Evolutionary conservation across 176 grass and related monocot genomes (phyloP).

Genomic region (Pontederia crassipes): DNA sequence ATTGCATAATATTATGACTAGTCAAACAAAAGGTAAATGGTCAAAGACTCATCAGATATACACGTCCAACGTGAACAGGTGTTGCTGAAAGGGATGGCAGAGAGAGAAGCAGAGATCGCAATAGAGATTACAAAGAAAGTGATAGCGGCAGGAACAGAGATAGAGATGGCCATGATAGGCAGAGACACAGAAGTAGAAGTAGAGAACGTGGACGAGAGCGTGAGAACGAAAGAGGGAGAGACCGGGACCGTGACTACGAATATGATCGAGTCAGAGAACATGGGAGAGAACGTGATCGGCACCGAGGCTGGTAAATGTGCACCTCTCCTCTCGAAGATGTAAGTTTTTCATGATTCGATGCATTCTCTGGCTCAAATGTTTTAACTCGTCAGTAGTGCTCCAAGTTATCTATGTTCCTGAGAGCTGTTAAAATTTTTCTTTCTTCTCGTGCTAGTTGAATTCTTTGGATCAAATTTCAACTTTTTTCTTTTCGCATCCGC

Average conservation of each 20-base stretch:
- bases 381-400: too few species aligned
- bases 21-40: not conserved
- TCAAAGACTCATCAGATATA: not conserved
- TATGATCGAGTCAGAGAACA: conserved; percentile 14
- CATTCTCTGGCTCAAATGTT: too few species aligned
- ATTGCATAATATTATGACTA: not conserved
- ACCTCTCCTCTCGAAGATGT: too few species aligned
- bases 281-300: conserved; percentile 14
- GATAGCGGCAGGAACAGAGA: conserved; percentile 38
- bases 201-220: conserved; percentile 39
- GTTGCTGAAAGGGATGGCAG: conserved; percentile 27
- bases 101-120: conserved; percentile 38
- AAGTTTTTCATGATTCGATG: too few species aligned
- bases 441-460: too few species aligned
- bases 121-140: conserved; percentile 33
- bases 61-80: conserved; percentile 7
- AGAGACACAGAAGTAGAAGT: conserved; percentile 37
- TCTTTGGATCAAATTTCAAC: too few species aligned
- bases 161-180: conserved; percentile 39
- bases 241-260: conserved; percentile 32
- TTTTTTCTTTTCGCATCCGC: too few species aligned
- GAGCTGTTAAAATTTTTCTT: too few species aligned
- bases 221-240: conserved; percentile 48
- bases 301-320: conserved; percentile 17
- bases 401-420: too few species aligned